Evolutionary conservation across 1,284 basidiomycete species (phyloP), one percentile per base, ranked within the genome.

Genomic region (Fomitopsis schrenkii): DNA sequence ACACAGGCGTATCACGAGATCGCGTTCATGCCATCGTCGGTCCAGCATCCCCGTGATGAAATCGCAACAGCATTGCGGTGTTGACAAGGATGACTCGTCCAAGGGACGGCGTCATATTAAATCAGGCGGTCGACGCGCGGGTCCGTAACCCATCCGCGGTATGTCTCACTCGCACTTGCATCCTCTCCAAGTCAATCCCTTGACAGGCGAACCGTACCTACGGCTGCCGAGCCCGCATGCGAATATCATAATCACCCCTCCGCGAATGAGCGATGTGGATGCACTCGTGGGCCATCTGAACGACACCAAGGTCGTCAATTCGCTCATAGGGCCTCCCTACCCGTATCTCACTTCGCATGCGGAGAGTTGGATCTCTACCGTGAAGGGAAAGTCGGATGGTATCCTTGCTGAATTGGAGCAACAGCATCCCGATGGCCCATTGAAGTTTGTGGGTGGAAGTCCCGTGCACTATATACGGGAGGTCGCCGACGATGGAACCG

Each of bases 161-260:
- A 55, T 56, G 59, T 56, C 62, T 30, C 57, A 56, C 28, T 42
- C 66, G 19, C 63, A 67, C 28, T 63, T 68, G 50, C 57, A 64
- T 38, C 71, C 71, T 14, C 59, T 71, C 1, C 59, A 66, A 57
- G 63, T 71, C 54, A 62, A 71, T 56, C 60, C 64, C 12, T 19
- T 45, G 30, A 71, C 68, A 1, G 66, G 67, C 7, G 70, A 72
- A 63, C 69, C 67, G 5, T 71, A 64, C 58, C 55, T 73, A 40
- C 68, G 66, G n/a, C 67, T 72, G 12, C 66, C 70, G 15, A 67
- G 71, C 57, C 83, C 83, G 45, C 75, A 77, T 60, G 69, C 76
- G 44, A 81, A 82, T 63, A 82, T 88, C 64, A 82, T 88, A 64
- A 66, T 88, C 33, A 88, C 86, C 1, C 80, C 86, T 33, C 81